These are phyloP conservation scores for Berberis thunbergii DNA, from an alignment of 164 flowering plant species.

Conservation along the genomic window DNA sequence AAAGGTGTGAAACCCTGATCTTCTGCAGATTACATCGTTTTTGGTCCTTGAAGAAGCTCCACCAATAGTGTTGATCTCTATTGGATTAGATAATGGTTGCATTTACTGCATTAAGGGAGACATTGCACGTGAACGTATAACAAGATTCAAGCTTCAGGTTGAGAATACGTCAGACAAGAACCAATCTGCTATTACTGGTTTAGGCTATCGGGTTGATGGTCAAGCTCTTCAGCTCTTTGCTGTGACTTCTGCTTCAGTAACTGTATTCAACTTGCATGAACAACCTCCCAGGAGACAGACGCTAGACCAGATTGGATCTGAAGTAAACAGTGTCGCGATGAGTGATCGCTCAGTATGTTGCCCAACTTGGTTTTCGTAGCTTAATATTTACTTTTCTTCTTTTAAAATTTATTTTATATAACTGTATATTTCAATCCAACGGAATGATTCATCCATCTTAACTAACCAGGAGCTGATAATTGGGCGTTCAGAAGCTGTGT, in stretches of 20 bases:
- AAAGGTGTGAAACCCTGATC: slow-evolving; percentile 5
- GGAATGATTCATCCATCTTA: slow-evolving; percentile 12
- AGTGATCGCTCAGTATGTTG: slow-evolving; percentile 76
- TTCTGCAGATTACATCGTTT: slow-evolving; percentile 81
- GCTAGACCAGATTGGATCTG: slow-evolving; percentile 78
- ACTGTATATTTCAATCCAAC: neutral
- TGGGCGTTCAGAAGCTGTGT: slow-evolving; percentile 95
- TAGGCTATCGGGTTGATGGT: slow-evolving; percentile 85
- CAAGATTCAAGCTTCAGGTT: slow-evolving; percentile 83
- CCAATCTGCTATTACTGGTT: slow-evolving; percentile 57
- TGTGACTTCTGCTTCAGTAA: slow-evolving; percentile 75
- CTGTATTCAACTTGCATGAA: slow-evolving; percentile 64
- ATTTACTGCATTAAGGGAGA: slow-evolving; percentile 97
- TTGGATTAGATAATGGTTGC: slow-evolving; percentile 79
- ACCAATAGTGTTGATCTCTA: slow-evolving; percentile 74
- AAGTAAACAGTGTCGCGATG: slow-evolving; percentile 64
- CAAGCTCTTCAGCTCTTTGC: slow-evolving; percentile 77
- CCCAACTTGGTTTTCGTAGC: slow-evolving; percentile 2
- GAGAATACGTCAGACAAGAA: slow-evolving; percentile 37
- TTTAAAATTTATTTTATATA: neutral
- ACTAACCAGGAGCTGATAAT: slow-evolving; percentile 65
- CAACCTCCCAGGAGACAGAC: slow-evolving; percentile 72
- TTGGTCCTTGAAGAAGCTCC: slow-evolving; percentile 90
- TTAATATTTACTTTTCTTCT: neutral
- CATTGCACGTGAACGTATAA: slow-evolving; percentile 89